Conservation (phyloP, 225 moss, liverwort and hornwort species). For the Bryum argenteum region DNA sequence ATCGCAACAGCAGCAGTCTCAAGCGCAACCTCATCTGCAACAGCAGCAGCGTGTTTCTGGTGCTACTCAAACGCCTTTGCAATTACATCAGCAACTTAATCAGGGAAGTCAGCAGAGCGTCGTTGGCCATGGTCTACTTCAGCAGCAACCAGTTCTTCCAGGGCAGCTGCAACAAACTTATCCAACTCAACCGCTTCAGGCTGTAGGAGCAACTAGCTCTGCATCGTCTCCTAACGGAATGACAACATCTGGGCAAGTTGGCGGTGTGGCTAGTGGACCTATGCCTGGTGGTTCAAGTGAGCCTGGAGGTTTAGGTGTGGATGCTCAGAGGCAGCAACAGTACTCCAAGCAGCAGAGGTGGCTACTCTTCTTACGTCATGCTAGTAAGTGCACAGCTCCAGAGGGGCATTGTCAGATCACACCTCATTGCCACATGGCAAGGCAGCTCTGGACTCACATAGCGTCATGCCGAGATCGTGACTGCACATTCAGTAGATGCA, state of each 20-base stretch:
- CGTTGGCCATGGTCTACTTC: constrained; percentile 32
- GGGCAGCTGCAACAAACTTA: constrained; percentile 47
- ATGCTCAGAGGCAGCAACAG: constrained; percentile 90
- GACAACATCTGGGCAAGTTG: constrained; percentile 45
- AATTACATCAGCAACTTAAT: constrained; percentile 41
- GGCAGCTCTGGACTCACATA: constrained; percentile 91
- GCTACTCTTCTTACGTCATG: constrained; percentile 91
- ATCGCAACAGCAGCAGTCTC: constrained; percentile 43
- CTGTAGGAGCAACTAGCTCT: constrained; percentile 52
- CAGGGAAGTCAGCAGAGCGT: constrained; percentile 41
- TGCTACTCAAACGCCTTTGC: constrained; percentile 42
- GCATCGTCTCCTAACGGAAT: constrained; percentile 48
- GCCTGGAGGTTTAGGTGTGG: constrained; percentile 50
- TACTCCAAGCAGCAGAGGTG: constrained; percentile 97
- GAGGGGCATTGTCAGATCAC: constrained; percentile 84
- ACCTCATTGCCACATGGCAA: constrained; percentile 93
- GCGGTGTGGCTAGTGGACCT: constrained; percentile 49
- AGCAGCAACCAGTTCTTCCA: constrained; percentile 37
- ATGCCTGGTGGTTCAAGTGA: constrained; percentile 55
- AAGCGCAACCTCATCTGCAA: constrained; percentile 45
- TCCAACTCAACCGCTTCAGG: constrained; percentile 45
- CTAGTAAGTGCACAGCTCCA: constrained; percentile 86
- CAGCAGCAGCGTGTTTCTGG: constrained; percentile 38
- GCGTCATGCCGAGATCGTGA: constrained; percentile 80
- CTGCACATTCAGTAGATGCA: constrained; percentile 86